Evolutionary conservation across 768 basidiomycete species (phyloP).

Genomic region (Sistotremastrum niveocremeum): DNA sequence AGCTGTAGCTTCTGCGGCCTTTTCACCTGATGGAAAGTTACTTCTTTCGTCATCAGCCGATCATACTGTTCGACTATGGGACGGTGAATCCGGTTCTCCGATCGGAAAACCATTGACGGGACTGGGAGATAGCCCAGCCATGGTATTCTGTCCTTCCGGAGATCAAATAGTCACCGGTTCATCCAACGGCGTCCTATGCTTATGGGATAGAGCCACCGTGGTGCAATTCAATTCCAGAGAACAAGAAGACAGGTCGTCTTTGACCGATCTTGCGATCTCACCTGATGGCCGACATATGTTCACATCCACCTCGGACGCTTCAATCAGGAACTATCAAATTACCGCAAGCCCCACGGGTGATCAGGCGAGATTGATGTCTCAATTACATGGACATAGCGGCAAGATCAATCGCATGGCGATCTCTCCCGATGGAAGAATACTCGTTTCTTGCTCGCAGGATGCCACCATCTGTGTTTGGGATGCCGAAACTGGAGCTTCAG

Average conservation of each 20-base stretch:
- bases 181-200: neutral
- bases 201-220: slow-evolving; percentile 1
- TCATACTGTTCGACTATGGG: neutral
- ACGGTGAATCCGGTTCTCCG: neutral
- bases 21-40: neutral
- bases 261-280: neutral
- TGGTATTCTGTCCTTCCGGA: neutral
- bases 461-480: slow-evolving; percentile 3
- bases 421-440: too few relatives aligned
- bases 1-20: neutral
- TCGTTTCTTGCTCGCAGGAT: neutral
- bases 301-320: neutral
- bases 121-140: neutral
- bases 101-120: neutral
- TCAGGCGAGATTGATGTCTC: too few relatives aligned
- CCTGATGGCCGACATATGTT: neutral
- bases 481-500: neutral
- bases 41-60: neutral
- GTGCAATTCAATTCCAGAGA: neutral
- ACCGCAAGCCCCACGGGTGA: neutral
- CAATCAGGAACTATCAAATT: neutral
- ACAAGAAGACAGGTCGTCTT: neutral
- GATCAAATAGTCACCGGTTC: neutral
- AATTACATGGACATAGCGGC: too few relatives aligned
- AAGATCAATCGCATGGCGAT: too few relatives aligned